phyloP scores from a whole-genome alignment of 1,284 basidiomycete genomes.

The Vanrija sp. region DNA sequence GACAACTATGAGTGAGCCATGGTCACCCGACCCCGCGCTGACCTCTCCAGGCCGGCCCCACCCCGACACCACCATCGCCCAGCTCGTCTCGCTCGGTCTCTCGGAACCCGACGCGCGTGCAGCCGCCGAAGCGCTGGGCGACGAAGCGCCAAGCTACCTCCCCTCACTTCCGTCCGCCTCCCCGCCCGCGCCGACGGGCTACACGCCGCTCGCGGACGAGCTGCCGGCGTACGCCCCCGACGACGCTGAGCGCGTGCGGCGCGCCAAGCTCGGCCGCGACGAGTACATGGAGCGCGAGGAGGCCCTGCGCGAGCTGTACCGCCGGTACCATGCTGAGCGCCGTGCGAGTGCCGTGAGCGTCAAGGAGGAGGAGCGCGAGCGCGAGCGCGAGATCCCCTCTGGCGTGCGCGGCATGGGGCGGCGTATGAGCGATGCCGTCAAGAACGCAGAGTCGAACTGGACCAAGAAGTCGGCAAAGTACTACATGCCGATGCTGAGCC shows the following conservation, averaged over 20 bases:
- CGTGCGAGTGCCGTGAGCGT: background rate
- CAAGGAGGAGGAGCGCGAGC: background rate
- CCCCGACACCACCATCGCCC: no score
- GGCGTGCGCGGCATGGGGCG: no score
- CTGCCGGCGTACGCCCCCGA: background rate
- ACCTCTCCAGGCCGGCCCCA: no score
- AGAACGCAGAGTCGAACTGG: background rate
- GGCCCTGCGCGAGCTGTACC: background rate
- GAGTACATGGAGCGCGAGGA: background rate
- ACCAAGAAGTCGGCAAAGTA: slow-evolving; percentile 1
- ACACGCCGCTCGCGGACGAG: no score
- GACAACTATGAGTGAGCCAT: no score
- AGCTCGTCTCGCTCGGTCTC: no score
- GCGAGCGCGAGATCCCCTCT: background rate
- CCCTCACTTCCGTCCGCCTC: no score
- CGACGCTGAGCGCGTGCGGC: slow-evolving; percentile 1
- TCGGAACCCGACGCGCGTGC: no score
- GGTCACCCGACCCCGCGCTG: no score
- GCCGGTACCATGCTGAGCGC: background rate
- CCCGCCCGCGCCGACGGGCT: no score
- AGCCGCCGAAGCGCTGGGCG: no score
- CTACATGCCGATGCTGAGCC: slow-evolving; percentile 5
- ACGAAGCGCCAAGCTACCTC: no score
- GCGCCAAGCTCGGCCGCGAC: background rate
- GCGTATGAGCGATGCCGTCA: background rate